These are phyloP conservation scores for Cladosporium sp. DNA, from an alignment of 2,329 filamentous ascomycete species.

Conservation along the genomic window DNA sequence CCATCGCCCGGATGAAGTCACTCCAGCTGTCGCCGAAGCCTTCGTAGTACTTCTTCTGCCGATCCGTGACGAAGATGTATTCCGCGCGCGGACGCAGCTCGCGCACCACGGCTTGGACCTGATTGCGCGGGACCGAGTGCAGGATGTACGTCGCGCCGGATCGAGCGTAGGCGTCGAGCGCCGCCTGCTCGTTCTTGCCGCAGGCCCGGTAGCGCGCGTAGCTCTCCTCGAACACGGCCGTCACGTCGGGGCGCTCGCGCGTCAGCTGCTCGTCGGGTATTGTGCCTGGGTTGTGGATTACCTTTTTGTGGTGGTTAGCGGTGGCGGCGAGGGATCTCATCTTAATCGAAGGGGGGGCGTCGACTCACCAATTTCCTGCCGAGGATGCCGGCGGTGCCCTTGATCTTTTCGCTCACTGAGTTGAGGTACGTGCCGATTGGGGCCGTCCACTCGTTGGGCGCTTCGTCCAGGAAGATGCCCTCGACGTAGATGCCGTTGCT, in stretches of 20 bases:
- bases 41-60: slow-evolving; percentile 14
- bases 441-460: slow-evolving; percentile 14
- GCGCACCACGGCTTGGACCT: slow-evolving; percentile 10
- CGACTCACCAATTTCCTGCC: slow-evolving; percentile 1
- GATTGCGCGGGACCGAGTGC: slow-evolving; percentile 14
- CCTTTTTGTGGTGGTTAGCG: not conserved
- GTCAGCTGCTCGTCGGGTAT: slow-evolving; percentile 13
- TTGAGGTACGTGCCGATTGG: slow-evolving; percentile 15
- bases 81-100: slow-evolving; percentile 15
- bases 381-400: slow-evolving; percentile 4
- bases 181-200: slow-evolving; percentile 5
- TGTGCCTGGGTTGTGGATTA: slow-evolving; percentile 19
- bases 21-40: slow-evolving; percentile 16
- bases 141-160: slow-evolving; percentile 15
- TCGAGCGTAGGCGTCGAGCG: slow-evolving; percentile 10
- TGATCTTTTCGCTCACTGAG: slow-evolving; percentile 12
- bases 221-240: slow-evolving; percentile 16
- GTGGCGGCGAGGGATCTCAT: not conserved
- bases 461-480: slow-evolving; percentile 26
- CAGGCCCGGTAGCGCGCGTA: slow-evolving; percentile 10
- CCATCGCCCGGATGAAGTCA: slow-evolving; percentile 18
- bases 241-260: slow-evolving; percentile 13
- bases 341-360: not conserved
- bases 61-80: slow-evolving; percentile 18
- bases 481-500: slow-evolving; percentile 18